These are phyloP conservation scores for Discostella stelligeroides DNA, from an alignment of 108 stramenopile species.

Conservation along the genomic window DNA sequence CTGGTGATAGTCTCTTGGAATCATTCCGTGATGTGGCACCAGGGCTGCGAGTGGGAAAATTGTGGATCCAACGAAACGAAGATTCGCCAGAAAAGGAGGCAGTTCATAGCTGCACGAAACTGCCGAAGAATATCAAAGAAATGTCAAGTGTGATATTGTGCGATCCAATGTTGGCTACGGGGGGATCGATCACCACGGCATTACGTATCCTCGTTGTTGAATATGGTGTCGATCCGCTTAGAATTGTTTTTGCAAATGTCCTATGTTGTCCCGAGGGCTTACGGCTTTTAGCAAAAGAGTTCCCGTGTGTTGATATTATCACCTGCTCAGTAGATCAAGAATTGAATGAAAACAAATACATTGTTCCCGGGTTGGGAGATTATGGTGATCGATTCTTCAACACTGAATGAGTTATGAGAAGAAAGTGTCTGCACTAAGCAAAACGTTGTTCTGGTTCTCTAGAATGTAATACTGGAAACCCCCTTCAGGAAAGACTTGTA, in stretches of 20 bases:
- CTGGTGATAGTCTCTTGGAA: slow-evolving; percentile 91
- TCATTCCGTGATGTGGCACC: slow-evolving; percentile 84
- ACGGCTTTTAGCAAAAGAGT: slow-evolving; percentile 45
- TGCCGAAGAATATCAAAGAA: slow-evolving; percentile 77
- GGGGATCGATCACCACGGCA: slow-evolving; percentile 89
- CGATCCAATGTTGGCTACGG: slow-evolving; percentile 99
- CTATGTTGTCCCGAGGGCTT: slow-evolving; percentile 97
- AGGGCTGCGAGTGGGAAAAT: slow-evolving; percentile 84
- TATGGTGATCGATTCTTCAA: slow-evolving; percentile 97
- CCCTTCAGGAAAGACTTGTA: no score
- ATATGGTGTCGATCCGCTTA: slow-evolving; percentile 60
- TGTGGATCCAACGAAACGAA: slow-evolving; percentile 98
- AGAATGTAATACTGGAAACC: no score
- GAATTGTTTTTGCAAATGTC: slow-evolving; percentile 94
- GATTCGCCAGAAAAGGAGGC: slow-evolving; percentile 76
- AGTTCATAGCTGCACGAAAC: slow-evolving; percentile 89
- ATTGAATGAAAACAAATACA: slow-evolving; percentile 94
- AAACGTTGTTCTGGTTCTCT: no score
- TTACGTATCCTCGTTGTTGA: slow-evolving; percentile 67
- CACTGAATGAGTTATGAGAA: slow-evolving; percentile 50
- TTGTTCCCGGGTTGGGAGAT: slow-evolving; percentile 98
- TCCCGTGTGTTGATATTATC: slow-evolving; percentile 84
- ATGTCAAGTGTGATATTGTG: slow-evolving; percentile 86
- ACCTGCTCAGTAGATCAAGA: slow-evolving; percentile 89
- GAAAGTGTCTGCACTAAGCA: no score